Evolutionary conservation across 495 filamentous ascomycete genomes (phyloP).

Genomic region (Trichoderma asperelloides): DNA sequence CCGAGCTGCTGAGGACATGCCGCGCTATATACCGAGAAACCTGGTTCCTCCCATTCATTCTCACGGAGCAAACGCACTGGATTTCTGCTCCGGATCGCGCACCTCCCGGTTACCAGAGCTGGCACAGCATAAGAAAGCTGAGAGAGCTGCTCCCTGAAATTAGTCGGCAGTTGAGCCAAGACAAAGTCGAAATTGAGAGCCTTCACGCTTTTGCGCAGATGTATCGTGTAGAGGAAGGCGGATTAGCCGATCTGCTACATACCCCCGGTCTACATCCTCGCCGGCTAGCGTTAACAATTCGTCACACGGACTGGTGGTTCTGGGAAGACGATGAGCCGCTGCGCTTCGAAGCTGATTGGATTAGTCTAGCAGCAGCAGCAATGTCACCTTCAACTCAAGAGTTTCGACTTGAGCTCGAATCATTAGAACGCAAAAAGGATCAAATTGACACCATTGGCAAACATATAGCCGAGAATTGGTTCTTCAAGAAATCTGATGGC

Average conservation of each 20-base stretch:
- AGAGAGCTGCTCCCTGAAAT: background rate
- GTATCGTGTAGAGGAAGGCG: slow-evolving; percentile 15
- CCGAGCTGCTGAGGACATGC: slow-evolving; percentile 32
- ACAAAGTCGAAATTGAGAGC: background rate
- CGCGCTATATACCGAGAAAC: slow-evolving; percentile 35
- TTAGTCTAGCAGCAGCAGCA: slow-evolving; percentile 8
- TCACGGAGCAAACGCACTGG: slow-evolving; percentile 22
- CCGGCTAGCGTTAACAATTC: slow-evolving; percentile 20
- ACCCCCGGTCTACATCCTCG: slow-evolving; percentile 17
- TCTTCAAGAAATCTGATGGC: slow-evolving; percentile 21
- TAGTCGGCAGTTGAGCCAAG: background rate
- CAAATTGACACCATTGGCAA: slow-evolving; percentile 22
- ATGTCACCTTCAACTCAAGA: slow-evolving; percentile 20
- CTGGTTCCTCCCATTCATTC: slow-evolving; percentile 24
- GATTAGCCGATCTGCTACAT: slow-evolving; percentile 15
- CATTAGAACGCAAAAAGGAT: slow-evolving; percentile 17
- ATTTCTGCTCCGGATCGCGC: slow-evolving; percentile 13
- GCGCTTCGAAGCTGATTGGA: slow-evolving; percentile 18
- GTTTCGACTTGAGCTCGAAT: slow-evolving; percentile 25
- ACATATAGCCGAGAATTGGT: slow-evolving; percentile 18
- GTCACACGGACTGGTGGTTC: slow-evolving; percentile 25
- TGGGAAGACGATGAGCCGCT: slow-evolving; percentile 21
- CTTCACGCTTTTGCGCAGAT: slow-evolving; percentile 22
- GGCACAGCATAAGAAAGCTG: background rate
- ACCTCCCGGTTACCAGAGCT: background rate